Percentiles rank a stretch among this genome's conserved stretches.
phyloP scores from a whole-genome alignment of 805 yeast genomes.

The Yamadazyma endophytica region DNA sequence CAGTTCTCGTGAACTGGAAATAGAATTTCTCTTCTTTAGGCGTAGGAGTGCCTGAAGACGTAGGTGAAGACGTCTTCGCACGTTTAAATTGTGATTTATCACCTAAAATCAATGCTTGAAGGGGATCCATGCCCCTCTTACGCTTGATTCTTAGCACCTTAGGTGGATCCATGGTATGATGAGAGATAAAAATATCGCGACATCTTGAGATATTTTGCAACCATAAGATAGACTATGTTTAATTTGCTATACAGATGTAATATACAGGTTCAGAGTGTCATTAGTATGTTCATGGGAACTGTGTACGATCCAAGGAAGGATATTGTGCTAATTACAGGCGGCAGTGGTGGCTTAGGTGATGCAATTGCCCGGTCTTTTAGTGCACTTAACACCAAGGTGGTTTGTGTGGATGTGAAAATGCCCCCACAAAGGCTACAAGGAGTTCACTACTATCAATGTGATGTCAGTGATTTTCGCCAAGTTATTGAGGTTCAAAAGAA shows the following conservation, averaged over 20 bases:
- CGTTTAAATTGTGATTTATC: slow-evolving; percentile 34
- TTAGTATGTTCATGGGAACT: slow-evolving; percentile 46
- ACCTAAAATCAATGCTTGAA: slow-evolving; percentile 67
- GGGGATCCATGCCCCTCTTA: slow-evolving; percentile 81
- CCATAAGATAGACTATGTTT: too few relatives aligned
- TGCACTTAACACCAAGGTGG: slow-evolving; percentile 43
- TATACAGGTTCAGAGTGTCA: slow-evolving; percentile 21
- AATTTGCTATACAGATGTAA: slow-evolving; percentile 12
- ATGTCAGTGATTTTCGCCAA: slow-evolving; percentile 53
- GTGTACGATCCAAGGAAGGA: slow-evolving; percentile 52
- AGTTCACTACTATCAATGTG: slow-evolving; percentile 61
- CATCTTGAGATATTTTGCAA: too few relatives aligned
- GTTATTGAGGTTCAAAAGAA: slow-evolving; percentile 36
- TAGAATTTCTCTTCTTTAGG: slow-evolving; percentile 15
- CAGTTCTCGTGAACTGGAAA: slow-evolving; percentile 35
- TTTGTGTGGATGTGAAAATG: slow-evolving; percentile 59
- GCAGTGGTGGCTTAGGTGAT: slow-evolving; percentile 72
- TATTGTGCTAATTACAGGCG: slow-evolving; percentile 79
- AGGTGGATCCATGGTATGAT: slow-evolving; percentile 50
- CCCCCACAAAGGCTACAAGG: slow-evolving; percentile 33
- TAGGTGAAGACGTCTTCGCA: slow-evolving; percentile 35
- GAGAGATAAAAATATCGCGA: too few relatives aligned
- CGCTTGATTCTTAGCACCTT: slow-evolving; percentile 79
- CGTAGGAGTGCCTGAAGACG: slow-evolving; percentile 26
- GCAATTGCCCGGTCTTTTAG: slow-evolving; percentile 49